Conservation (phyloP, 139 green algal species). For the Monoraphidium neglectum region DNA sequence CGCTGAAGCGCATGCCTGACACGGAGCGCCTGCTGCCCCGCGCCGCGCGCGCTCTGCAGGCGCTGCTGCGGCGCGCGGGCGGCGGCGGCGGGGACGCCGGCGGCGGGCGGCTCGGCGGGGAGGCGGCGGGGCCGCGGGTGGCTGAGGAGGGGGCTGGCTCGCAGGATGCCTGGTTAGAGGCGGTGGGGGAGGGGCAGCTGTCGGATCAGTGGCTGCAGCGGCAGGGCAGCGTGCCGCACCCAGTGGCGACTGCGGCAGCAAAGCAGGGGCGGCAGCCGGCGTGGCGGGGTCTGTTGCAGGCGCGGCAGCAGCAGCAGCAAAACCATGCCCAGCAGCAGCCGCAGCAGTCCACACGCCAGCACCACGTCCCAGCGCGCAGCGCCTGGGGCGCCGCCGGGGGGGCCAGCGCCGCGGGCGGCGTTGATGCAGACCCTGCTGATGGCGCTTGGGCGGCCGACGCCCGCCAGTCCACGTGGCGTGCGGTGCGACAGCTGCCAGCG, state of each 20-base stretch:
- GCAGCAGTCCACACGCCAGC: too few relatives aligned
- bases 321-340: too few relatives aligned
- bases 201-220: too few relatives aligned
- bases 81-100: too few relatives aligned
- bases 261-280: background rate
- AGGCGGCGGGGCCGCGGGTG: too few relatives aligned
- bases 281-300: background rate
- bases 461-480: background rate
- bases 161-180: too few relatives aligned
- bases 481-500: background rate
- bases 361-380: background rate
- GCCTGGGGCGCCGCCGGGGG: background rate
- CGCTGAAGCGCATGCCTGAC: constrained; percentile 29
- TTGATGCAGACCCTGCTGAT: constrained; percentile 5
- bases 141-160: too few relatives aligned
- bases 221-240: too few relatives aligned
- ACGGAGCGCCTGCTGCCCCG: constrained; percentile 44
- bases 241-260: background rate
- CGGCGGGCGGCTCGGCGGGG: too few relatives aligned
- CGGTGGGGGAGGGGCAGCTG: too few relatives aligned
- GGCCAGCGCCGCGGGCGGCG: background rate
- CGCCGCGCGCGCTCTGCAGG: constrained; percentile 19
- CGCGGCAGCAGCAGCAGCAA: too few relatives aligned
- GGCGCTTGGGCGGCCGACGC: constrained; percentile 8
- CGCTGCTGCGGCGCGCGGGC: background rate